Conservation (phyloP, 371 early-diverging fungal species). For the Mucor lusitanicus region DNA sequence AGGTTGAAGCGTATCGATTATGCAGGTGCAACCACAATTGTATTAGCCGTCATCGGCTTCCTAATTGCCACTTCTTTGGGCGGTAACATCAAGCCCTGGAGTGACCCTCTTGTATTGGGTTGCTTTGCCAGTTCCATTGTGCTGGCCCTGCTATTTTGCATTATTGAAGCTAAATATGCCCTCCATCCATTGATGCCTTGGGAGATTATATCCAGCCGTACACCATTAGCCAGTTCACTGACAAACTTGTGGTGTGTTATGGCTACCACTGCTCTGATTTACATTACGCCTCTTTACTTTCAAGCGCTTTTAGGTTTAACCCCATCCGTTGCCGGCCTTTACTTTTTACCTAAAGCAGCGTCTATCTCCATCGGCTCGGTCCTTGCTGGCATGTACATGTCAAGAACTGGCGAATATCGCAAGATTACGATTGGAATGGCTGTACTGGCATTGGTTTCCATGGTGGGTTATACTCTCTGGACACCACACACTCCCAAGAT, state of each 20-base stretch:
- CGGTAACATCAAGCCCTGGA: conserved; percentile 62
- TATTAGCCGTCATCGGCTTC: conserved; percentile 51
- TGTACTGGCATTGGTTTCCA: conserved; percentile 11
- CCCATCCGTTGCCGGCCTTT: conserved; percentile 44
- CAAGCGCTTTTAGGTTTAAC: conserved; percentile 43
- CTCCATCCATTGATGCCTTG: conserved; percentile 63
- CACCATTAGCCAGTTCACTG: conserved; percentile 29
- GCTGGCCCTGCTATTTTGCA: conserved; percentile 47
- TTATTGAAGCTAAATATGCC: conserved; percentile 61
- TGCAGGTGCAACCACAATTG: conserved; percentile 55
- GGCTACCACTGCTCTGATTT: conserved; percentile 27
- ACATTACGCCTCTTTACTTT: conserved; percentile 31
- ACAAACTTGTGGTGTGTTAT: conserved; percentile 34
- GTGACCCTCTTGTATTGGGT: conserved; percentile 52
- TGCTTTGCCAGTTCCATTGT: conserved; percentile 46
- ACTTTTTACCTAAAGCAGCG: conserved; percentile 38
- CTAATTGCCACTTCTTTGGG: conserved; percentile 65
- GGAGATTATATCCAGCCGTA: conserved; percentile 27
- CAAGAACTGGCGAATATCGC: conserved; percentile 45
- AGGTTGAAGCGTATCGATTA: conserved; percentile 61
- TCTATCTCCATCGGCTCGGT: conserved; percentile 42
- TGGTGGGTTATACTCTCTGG: conserved; percentile 31
- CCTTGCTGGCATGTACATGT: conserved; percentile 44
- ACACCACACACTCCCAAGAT: conserved; percentile 10
- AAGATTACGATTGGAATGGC: conserved; percentile 25